Base-by-base conservation (phyloP, 2,329 filamentous ascomycete genomes). In the Pseudocercospora macadamiae region DNA sequence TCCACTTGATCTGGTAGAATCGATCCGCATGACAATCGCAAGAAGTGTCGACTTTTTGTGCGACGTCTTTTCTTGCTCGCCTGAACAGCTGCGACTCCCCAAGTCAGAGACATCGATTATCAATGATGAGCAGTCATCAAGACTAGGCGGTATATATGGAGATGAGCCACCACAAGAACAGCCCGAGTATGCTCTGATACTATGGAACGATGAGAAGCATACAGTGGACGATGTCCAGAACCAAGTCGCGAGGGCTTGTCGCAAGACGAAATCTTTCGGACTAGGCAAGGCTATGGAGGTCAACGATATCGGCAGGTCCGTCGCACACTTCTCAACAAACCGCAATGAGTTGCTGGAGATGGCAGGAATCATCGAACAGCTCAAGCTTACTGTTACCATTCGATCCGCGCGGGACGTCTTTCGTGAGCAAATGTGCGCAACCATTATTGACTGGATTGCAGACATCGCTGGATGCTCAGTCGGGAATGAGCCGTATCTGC, bases 201-300 rank as follows among this genome's bases (percentile, higher is more conserved):
- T 99, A 4, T 99, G 95, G 95, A 99, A 99, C 68, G 95, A 99
- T 65, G 95, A 99, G 77, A 99, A 99, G 75, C 95, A 99, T 73
- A 99, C 95, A 0, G 88, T 97, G 42, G 85, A 87, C 47, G 95
- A 99, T 73, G 93, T 99, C 4, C 83, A 88, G 66, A 87, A 96
- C 57, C 93, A 97, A 73, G 91, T 99, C 19, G 89, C 91, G 2
- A 85, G 93, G 64, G 95, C 95, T 51, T 99, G 95, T 78, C 86
- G 84, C 61, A 88, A 90, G 65, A 84, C 86, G 5, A 79, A 82
- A 60, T 80, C 79, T 4, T 89, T 91, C 62, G 93, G 91, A 2
- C 77, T 87, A 18, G 77, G 84, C 45, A 89, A 90, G 68, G 95
- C 95, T 0, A 87, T 91, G 69, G 93, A 97, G 76, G 93, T 93